These are phyloP conservation scores for Acacia concinna DNA, from an alignment of 331 rosid species.

Conservation along the genomic window DNA sequence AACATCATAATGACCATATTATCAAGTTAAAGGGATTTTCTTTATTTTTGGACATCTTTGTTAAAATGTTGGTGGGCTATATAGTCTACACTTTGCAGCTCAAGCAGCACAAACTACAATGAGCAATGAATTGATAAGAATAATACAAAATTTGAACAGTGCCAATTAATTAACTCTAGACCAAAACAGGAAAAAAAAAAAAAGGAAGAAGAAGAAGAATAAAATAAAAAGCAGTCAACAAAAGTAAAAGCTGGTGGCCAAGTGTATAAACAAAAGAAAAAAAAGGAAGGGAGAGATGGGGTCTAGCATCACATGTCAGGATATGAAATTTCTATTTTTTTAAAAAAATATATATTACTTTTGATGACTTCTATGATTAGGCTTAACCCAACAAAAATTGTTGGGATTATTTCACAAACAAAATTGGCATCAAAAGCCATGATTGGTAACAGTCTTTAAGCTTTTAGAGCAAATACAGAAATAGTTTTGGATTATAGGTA, in stretches of 20 bases:
- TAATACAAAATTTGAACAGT: slow-evolving; percentile 21
- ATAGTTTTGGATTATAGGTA: slow-evolving; percentile 21
- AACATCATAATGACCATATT: slow-evolving; percentile 11
- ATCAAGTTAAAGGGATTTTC: slow-evolving; percentile 28
- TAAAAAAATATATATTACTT: slow-evolving; percentile 36
- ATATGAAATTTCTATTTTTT: slow-evolving; percentile 32
- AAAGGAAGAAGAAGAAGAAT: slow-evolving; percentile 8
- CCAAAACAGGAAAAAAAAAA: background rate
- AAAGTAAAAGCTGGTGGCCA: slow-evolving; percentile 29
- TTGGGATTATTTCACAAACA: slow-evolving; percentile 71
- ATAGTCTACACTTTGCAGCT: slow-evolving; percentile 31
- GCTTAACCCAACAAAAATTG: slow-evolving; percentile 24
- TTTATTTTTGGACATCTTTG: background rate
- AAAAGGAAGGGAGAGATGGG: slow-evolving; percentile 38
- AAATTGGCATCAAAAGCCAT: slow-evolving; percentile 57
- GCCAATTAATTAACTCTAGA: slow-evolving; percentile 6
- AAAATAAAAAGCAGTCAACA: slow-evolving; percentile 72
- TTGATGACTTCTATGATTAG: slow-evolving; percentile 73
- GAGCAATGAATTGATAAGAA: slow-evolving; percentile 26
- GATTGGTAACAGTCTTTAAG: slow-evolving; percentile 54
- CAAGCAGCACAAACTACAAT: slow-evolving; percentile 37
- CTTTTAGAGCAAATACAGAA: slow-evolving; percentile 47
- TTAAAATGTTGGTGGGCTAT: slow-evolving; percentile 27
- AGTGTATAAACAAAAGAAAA: slow-evolving; percentile 21
- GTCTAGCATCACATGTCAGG: slow-evolving; percentile 56